phyloP scores from a whole-genome alignment of 1,284 basidiomycete species.

The Xerocomus minutiporus region DNA sequence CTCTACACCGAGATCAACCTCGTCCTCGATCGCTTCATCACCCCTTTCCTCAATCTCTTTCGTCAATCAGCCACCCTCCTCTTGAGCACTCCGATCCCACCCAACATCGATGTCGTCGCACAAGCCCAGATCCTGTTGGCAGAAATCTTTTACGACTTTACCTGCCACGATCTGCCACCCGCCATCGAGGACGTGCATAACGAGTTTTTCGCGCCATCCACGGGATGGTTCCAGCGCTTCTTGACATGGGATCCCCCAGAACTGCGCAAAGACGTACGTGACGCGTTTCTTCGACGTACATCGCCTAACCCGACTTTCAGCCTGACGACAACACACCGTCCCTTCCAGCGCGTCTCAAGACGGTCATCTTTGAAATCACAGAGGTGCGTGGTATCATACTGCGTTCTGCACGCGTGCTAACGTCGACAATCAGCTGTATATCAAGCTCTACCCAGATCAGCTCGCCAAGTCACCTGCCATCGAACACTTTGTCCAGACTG shows the following conservation, averaged over 20 bases:
- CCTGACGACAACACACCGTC: conserved; percentile 83
- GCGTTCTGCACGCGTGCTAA: conserved; percentile 1
- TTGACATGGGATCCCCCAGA: conserved; percentile 74
- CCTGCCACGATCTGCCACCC: conserved; percentile 92
- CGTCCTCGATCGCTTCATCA: conserved; percentile 81
- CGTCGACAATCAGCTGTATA: conserved; percentile 62
- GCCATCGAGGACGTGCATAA: conserved; percentile 87
- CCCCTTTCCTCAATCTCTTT: conserved; percentile 83
- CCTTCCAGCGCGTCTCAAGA: conserved; percentile 82
- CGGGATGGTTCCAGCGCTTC: conserved; percentile 75
- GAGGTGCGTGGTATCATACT: conserved; percentile 45
- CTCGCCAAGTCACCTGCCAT: conserved; percentile 69
- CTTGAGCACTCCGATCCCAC: conserved; percentile 40
- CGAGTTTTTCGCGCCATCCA: conserved; percentile 70
- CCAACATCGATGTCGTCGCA: conserved; percentile 51
- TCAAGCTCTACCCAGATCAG: conserved; percentile 88
- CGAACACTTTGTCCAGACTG: conserved; percentile 80
- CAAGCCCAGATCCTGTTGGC: conserved; percentile 76
- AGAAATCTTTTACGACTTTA: conserved; percentile 92
- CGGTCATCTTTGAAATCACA: conserved; percentile 86
- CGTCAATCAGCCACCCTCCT: conserved; percentile 57
- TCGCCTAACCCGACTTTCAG: conserved; percentile 36
- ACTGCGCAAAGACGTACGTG: conserved; percentile 67
- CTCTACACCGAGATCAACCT: conserved; percentile 93
- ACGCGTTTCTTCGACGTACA: conserved; percentile 4